A percentile compares a stretch with the other conserved stretches of the same genome.
Conservation (phyloP, 257 asterid species). For the Solanum paucissectum region DNA sequence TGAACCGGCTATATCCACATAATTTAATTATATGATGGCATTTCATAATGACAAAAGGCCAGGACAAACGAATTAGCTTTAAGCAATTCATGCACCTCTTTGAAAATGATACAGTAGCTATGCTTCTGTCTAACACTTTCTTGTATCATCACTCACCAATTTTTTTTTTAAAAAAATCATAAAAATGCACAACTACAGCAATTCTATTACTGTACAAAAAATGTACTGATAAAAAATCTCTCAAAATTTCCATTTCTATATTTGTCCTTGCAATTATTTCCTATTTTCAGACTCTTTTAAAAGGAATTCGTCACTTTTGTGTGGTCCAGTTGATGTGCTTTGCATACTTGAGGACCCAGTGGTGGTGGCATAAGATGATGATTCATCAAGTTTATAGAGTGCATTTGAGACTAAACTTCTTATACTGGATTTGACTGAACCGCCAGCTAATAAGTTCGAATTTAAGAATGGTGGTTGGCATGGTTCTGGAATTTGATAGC, state of each 20-base stretch:
- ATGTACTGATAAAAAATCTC: not conserved
- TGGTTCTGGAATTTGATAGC: constrained; percentile 50
- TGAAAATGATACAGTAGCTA: not conserved
- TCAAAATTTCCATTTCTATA: not conserved
- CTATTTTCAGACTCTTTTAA: not conserved
- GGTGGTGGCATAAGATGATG: constrained; percentile 42
- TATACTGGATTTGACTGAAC: constrained; percentile 35
- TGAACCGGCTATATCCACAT: constrained; percentile 13
- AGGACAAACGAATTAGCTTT: not conserved
- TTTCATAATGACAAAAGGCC: not conserved
- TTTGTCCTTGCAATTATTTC: not conserved
- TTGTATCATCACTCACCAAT: not conserved
- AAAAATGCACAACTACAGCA: not conserved
- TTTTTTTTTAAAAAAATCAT: not conserved
- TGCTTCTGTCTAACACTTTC: not conserved
- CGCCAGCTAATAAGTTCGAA: constrained; percentile 21
- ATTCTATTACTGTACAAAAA: not conserved
- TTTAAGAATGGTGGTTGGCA: constrained; percentile 74
- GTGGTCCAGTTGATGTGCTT: constrained; percentile 47
- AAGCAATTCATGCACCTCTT: not conserved
- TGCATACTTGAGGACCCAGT: constrained; percentile 48
- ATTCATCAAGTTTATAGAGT: constrained; percentile 17
- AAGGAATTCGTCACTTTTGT: constrained; percentile 1
- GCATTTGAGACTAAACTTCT: constrained; percentile 31
- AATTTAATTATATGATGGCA: not conserved